A percentile compares a stretch with the other conserved stretches of the same genome.
Conservation (phyloP, 1,284 basidiomycete genomes). For the Cyathus olla region DNA sequence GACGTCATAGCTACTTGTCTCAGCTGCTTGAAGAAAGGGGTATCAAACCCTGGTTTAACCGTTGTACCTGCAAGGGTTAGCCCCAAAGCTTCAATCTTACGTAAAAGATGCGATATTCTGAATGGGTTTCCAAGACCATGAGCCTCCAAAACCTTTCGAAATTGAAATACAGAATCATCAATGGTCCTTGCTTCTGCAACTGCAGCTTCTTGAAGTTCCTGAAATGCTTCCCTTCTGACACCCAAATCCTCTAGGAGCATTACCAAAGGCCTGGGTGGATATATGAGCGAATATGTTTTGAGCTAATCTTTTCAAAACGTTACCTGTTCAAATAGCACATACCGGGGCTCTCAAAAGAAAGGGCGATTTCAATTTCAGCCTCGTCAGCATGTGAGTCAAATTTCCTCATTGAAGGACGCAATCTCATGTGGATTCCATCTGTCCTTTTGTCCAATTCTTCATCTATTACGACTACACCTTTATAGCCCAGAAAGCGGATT, state of each 20-base stretch:
- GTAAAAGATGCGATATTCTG: conserved; percentile 60
- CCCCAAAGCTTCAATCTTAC: conserved; percentile 58
- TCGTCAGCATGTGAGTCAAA: conserved; percentile 62
- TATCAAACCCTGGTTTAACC: conserved; percentile 52
- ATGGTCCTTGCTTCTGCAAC: conserved; percentile 66
- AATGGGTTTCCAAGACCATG: conserved; percentile 66
- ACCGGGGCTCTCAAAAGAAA: conserved; percentile 66
- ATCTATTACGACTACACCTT: conserved; percentile 81
- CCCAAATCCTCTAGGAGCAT: conserved; percentile 79
- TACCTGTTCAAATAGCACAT: conserved; percentile 75
- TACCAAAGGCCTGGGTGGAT: conserved; percentile 65
- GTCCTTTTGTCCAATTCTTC: conserved; percentile 52
- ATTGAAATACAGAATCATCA: conserved; percentile 60
- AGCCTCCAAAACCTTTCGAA: conserved; percentile 56
- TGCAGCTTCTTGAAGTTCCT: conserved; percentile 64
- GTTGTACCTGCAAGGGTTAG: conserved; percentile 56
- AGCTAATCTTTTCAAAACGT: conserved; percentile 6
- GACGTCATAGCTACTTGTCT: conserved; percentile 68
- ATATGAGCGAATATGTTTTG: no score
- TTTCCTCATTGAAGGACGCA: conserved; percentile 82
- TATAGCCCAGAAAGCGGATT: conserved; percentile 83
- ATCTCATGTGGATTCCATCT: conserved; percentile 62
- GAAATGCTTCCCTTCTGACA: conserved; percentile 63
- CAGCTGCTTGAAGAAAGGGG: conserved; percentile 68
- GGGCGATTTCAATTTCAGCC: conserved; percentile 78